Conservation (phyloP, 306 rosid genomes). For the Sphenostylis stenocarpa region DNA sequence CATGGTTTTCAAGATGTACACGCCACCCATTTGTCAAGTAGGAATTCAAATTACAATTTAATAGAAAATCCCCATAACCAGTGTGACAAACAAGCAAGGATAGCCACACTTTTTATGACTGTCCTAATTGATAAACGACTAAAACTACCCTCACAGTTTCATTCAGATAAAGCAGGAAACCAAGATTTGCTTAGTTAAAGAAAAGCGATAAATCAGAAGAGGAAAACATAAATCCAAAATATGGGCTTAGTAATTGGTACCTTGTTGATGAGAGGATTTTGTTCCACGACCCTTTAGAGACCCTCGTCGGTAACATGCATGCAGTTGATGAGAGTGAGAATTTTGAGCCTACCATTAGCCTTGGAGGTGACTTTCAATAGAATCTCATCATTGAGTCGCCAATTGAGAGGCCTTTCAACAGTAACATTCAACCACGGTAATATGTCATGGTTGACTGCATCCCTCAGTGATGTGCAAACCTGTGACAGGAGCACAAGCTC, state of each 20-base stretch:
- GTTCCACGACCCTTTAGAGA: slow-evolving; percentile 54
- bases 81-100: not conserved
- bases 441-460: slow-evolving; percentile 61
- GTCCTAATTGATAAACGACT: not conserved
- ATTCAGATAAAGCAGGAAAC: not conserved
- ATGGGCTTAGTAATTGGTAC: slow-evolving; percentile 41
- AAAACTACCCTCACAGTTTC: not conserved
- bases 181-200: not conserved
- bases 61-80: not conserved
- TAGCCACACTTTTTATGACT: slow-evolving; percentile 12
- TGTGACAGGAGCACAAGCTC: slow-evolving; percentile 65
- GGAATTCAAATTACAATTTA: not conserved
- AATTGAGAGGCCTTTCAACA: slow-evolving; percentile 59
- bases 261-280: slow-evolving; percentile 64
- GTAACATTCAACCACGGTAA: slow-evolving; percentile 64
- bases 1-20: slow-evolving; percentile 8
- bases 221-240: not conserved
- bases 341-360: slow-evolving; percentile 58
- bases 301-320: slow-evolving; percentile 58
- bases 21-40: not conserved
- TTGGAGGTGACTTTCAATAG: slow-evolving; percentile 55
- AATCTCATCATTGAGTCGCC: slow-evolving; percentile 44
- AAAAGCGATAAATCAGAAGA: not conserved
- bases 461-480: slow-evolving; percentile 61
- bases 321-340: slow-evolving; percentile 63